These are phyloP conservation scores for Croton laevigatus DNA, from an alignment of 441 rosid species.

Conservation along the genomic window DNA sequence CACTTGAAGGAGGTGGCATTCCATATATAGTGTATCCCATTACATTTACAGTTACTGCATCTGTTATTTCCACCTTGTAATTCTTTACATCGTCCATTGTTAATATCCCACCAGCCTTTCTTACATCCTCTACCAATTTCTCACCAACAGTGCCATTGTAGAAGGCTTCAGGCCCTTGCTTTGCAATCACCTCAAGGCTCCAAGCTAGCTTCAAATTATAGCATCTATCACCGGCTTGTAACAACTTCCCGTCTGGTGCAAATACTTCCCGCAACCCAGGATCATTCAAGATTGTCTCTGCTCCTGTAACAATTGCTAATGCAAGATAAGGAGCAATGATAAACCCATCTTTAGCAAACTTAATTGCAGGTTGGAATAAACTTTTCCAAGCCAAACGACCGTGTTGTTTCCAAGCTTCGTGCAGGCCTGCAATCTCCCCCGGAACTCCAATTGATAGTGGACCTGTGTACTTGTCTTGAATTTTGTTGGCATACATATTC, in stretches of 20 bases:
- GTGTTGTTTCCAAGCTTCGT: slow-evolving; percentile 72
- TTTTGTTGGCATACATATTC: slow-evolving; percentile 71
- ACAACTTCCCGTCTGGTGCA: slow-evolving; percentile 65
- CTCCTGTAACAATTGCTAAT: slow-evolving; percentile 20
- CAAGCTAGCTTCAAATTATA: slow-evolving; percentile 52
- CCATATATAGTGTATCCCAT: slow-evolving; percentile 71
- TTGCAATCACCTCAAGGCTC: slow-evolving; percentile 59
- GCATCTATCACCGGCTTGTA: slow-evolving; percentile 63
- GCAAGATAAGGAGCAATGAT: slow-evolving; percentile 64
- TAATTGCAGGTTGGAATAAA: slow-evolving; percentile 66
- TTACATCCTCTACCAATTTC: slow-evolving; percentile 65
- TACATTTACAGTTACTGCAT: slow-evolving; percentile 51
- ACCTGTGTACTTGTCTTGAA: slow-evolving; percentile 48
- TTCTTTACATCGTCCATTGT: slow-evolving; percentile 80
- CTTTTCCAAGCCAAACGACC: slow-evolving; percentile 77
- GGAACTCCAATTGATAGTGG: slow-evolving; percentile 88
- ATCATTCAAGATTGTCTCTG: slow-evolving; percentile 39
- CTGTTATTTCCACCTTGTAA: slow-evolving; percentile 55
- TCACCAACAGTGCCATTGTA: slow-evolving; percentile 72
- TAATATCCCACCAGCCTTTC: slow-evolving; percentile 69
- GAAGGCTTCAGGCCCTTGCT: slow-evolving; percentile 66
- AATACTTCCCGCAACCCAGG: slow-evolving; percentile 60
- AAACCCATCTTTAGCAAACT: slow-evolving; percentile 68
- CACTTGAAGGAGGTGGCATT: slow-evolving; percentile 91
- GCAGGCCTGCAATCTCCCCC: slow-evolving; percentile 90